phyloP scores from a whole-genome alignment of 176 grass and related monocot genomes.

The Musa troglodytarum region DNA sequence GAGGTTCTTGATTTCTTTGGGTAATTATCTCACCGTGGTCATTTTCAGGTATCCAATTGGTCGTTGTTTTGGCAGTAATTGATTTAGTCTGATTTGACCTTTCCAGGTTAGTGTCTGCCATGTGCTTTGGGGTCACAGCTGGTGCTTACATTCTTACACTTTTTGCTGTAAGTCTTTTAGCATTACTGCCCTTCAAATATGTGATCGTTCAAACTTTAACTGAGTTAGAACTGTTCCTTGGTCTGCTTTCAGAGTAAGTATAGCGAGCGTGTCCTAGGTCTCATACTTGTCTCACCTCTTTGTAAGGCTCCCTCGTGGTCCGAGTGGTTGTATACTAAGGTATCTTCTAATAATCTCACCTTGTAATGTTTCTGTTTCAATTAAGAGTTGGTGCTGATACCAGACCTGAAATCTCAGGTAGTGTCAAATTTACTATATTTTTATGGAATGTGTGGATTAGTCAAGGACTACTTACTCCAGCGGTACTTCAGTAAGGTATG shows the following conservation, averaged over 20 bases:
- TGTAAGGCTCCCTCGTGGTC: conserved; percentile 88
- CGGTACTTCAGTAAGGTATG: conserved; percentile 93
- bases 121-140: conserved; percentile 92
- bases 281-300: conserved; percentile 87
- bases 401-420: conserved; percentile 33
- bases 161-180: conserved; percentile 67
- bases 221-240: not conserved
- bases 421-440: conserved; percentile 93
- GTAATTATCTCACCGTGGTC: conserved; percentile 30
- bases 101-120: conserved; percentile 90
- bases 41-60: not conserved
- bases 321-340: conserved; percentile 95
- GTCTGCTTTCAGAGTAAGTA: conserved; percentile 65
- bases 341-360: conserved; percentile 20
- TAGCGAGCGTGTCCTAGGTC: conserved; percentile 81
- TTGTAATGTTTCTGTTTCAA: not conserved
- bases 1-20: conserved; percentile 96
- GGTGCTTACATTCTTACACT: conserved; percentile 97
- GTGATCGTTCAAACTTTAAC: conserved; percentile 2
- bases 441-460: conserved; percentile 86
- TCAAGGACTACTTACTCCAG: conserved; percentile 86
- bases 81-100: conserved; percentile 24
- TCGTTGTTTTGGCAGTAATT: conserved; percentile 17
- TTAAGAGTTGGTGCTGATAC: not conserved
- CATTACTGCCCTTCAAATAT: not conserved